A percentile compares a stretch with the other conserved stretches of the same genome.
Evolutionary conservation across 108 stramenopile genomes (phyloP).

Genomic region (Cyclotella choctawhatcheeana): DNA sequence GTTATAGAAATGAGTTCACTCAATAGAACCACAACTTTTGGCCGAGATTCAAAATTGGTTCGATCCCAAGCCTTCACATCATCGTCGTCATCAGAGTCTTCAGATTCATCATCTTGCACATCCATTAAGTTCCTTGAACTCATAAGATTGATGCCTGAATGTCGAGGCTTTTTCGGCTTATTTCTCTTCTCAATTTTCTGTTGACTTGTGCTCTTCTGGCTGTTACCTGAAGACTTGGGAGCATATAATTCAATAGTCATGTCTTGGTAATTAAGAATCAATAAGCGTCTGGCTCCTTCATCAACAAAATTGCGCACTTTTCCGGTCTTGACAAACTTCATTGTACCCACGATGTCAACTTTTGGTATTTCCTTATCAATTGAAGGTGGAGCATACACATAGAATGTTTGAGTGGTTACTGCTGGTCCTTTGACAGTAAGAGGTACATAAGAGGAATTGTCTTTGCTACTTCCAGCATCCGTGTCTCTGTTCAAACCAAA

Average conservation of each 20-base stretch:
- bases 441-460: constrained; percentile 1
- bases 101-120: not conserved
- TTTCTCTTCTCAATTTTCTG: not conserved
- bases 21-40: constrained; percentile 12
- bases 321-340: constrained; percentile 27
- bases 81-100: constrained; percentile 5
- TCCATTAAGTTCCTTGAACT: not conserved
- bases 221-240: constrained; percentile 13
- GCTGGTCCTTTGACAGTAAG: constrained; percentile 12
- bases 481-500: not conserved
- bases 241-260: constrained; percentile 33
- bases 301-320: constrained; percentile 35
- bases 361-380: constrained; percentile 43
- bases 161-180: not conserved
- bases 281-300: constrained; percentile 15
- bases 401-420: constrained; percentile 18
- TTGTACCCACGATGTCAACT: constrained; percentile 33
- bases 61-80: constrained; percentile 16
- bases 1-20: constrained; percentile 29
- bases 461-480: no score
- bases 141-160: not conserved
- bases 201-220: not conserved
- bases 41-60: constrained; percentile 10
- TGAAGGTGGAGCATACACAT: constrained; percentile 27
- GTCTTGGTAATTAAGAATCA: constrained; percentile 35